A percentile compares a stretch with the other conserved stretches of the same genome.
phyloP scores from a whole-genome alignment of 2,329 filamentous ascomycete species.

The Paecilomyces niveus region DNA sequence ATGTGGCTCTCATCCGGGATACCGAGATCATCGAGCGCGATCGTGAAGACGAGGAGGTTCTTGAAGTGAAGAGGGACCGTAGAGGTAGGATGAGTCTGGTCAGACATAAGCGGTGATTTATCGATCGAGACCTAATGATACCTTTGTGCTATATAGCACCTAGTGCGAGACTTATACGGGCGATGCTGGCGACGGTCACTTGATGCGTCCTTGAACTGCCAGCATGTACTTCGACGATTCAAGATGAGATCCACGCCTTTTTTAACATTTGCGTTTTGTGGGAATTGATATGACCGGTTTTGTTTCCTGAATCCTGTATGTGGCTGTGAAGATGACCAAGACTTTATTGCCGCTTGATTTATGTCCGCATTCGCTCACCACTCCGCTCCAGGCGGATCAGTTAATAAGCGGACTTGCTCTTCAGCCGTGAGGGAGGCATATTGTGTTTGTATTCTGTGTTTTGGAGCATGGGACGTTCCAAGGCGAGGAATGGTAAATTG shows the following conservation, averaged over 20 bases:
- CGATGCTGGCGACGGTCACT: slow-evolving; percentile 65
- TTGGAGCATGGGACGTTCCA: not conserved
- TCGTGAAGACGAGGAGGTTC: slow-evolving; percentile 43
- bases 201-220: slow-evolving; percentile 27
- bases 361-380: not conserved
- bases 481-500: not conserved
- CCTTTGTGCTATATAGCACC: slow-evolving; percentile 45
- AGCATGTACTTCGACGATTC: not conserved
- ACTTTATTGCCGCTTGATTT: not conserved
- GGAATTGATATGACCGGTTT: not conserved
- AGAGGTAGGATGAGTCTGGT: slow-evolving; percentile 75
- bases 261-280: not conserved
- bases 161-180: slow-evolving; percentile 56
- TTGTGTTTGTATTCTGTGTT: not conserved
- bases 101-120: slow-evolving; percentile 12
- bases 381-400: not conserved
- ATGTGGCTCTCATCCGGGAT: slow-evolving; percentile 25
- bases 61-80: slow-evolving; percentile 73
- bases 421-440: not conserved
- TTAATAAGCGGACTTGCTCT: not conserved
- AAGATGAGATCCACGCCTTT: not conserved
- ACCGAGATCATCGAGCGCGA: slow-evolving; percentile 30
- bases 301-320: not conserved
- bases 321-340: too few relatives aligned
- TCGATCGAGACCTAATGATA: not conserved